Percentiles rank a stretch among this genome's conserved stretches.
phyloP scores from a whole-genome alignment of 176 grass and related monocot genomes.

The Oryza rufipogon region DNA sequence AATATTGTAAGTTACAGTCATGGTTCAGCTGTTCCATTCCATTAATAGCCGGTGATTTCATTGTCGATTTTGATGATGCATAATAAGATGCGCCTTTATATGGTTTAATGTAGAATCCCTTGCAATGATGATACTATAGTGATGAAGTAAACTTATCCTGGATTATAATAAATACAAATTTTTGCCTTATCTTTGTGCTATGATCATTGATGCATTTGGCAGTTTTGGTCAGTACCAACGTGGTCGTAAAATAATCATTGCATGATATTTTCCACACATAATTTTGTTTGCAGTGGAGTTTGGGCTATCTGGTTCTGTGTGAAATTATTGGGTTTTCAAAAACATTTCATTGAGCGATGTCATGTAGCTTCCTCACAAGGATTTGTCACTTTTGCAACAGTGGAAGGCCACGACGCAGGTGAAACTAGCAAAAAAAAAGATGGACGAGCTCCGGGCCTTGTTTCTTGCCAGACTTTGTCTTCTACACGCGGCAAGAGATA shows the following conservation, averaged over 20 bases:
- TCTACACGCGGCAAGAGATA: too few species aligned
- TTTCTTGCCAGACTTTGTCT: too few species aligned
- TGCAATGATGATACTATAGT: neutral
- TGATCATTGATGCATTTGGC: neutral
- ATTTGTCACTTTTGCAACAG: too few species aligned
- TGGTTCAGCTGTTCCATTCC: neutral
- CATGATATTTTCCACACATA: neutral
- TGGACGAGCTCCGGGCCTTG: too few species aligned
- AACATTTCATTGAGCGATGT: too few species aligned
- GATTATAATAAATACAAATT: neutral
- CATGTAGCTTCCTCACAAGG: too few species aligned
- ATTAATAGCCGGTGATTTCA: neutral
- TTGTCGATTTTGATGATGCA: conserved; percentile 1
- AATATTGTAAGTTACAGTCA: neutral
- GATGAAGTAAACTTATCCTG: neutral
- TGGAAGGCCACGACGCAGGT: too few species aligned
- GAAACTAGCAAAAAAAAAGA: too few species aligned
- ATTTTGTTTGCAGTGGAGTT: too few species aligned
- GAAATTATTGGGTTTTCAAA: too few species aligned
- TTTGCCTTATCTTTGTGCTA: neutral
- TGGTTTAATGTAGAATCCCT: neutral
- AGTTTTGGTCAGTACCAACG: neutral
- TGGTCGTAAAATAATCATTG: neutral
- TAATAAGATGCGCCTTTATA: neutral
- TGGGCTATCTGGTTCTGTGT: too few species aligned